phyloP scores from a whole-genome alignment of 1,139 yeast genomes.

The Yamadazyma jaroonii region DNA sequence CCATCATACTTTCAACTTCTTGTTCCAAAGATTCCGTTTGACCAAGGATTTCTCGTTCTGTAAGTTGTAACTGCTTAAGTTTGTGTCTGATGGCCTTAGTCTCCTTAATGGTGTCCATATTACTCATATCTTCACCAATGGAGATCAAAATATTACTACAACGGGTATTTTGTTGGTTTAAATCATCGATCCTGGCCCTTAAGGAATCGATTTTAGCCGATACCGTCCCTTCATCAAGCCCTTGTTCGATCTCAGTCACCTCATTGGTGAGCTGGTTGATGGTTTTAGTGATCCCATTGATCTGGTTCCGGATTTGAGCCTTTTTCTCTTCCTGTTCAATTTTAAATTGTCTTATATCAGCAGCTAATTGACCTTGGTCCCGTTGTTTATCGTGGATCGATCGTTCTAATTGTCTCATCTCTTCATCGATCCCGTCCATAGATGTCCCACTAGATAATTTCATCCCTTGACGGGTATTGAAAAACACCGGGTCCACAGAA shows the following conservation, averaged over 20 bases:
- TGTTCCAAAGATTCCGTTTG: slow-evolving; percentile 5
- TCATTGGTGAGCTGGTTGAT: slow-evolving; percentile 16
- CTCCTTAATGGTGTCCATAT: slow-evolving; percentile 2
- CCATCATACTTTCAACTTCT: slow-evolving; percentile 9
- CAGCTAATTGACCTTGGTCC: slow-evolving; percentile 17
- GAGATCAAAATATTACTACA: slow-evolving; percentile 28
- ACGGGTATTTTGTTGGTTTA: slow-evolving; percentile 23
- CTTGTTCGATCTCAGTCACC: slow-evolving; percentile 23
- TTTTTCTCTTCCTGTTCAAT: slow-evolving; percentile 14
- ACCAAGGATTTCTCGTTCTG: no score
- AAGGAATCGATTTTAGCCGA: slow-evolving; percentile 30
- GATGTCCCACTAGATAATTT: slow-evolving; percentile 26
- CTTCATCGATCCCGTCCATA: slow-evolving; percentile 18
- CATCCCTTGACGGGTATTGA: slow-evolving; percentile 23
- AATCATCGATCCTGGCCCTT: slow-evolving; percentile 28
- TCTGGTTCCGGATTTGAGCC: slow-evolving; percentile 5
- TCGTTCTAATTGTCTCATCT: slow-evolving; percentile 13
- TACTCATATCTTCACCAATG: slow-evolving; percentile 22
- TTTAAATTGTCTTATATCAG: slow-evolving; percentile 15
- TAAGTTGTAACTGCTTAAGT: neutral
- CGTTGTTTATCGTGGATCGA: slow-evolving; percentile 3
- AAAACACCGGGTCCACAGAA: slow-evolving; percentile 59
- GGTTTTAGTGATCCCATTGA: no score
- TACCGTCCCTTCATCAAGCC: slow-evolving; percentile 35
- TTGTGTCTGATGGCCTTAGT: neutral